These are phyloP conservation scores for Orbilia blumenaviensis DNA, from an alignment of 2,329 filamentous ascomycete genomes.

Conservation along the genomic window DNA sequence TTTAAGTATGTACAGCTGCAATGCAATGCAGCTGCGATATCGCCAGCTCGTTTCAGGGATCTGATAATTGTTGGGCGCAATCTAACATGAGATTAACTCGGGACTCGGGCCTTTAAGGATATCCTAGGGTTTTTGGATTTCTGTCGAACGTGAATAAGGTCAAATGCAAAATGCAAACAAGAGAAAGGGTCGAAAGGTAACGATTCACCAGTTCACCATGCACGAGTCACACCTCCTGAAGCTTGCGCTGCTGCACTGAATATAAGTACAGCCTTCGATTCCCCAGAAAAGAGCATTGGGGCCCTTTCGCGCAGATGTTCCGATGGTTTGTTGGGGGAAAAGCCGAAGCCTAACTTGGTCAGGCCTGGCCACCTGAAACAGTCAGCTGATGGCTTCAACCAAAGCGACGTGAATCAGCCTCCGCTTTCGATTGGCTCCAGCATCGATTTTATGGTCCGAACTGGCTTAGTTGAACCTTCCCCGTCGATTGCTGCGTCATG, in stretches of 20 bases:
- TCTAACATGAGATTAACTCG: too few species aligned
- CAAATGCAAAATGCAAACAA: too few species aligned
- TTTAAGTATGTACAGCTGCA: background rate
- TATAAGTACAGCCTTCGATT: background rate
- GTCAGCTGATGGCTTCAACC: constrained; percentile 29
- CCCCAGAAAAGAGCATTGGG: background rate
- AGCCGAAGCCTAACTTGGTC: constrained; percentile 13
- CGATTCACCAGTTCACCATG: background rate
- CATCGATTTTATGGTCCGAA: background rate
- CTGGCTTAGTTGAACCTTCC: background rate
- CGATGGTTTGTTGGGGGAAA: constrained; percentile 34
- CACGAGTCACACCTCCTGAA: background rate
- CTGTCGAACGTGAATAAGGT: too few species aligned
- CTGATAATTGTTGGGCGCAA: constrained; percentile 7
- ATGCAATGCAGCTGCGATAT: constrained; percentile 6
- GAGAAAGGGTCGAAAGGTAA: background rate
- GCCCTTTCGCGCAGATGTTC: background rate
- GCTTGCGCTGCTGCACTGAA: background rate
- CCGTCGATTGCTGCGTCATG: background rate
- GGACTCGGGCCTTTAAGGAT: background rate
- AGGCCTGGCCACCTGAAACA: constrained; percentile 27
- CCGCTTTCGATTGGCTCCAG: constrained; percentile 18
- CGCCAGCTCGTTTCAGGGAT: background rate
- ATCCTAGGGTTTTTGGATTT: too few species aligned
- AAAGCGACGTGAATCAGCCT: constrained; percentile 23